Base-by-base conservation (phyloP, 805 yeast genomes). In the Suhomyces emberorum region DNA sequence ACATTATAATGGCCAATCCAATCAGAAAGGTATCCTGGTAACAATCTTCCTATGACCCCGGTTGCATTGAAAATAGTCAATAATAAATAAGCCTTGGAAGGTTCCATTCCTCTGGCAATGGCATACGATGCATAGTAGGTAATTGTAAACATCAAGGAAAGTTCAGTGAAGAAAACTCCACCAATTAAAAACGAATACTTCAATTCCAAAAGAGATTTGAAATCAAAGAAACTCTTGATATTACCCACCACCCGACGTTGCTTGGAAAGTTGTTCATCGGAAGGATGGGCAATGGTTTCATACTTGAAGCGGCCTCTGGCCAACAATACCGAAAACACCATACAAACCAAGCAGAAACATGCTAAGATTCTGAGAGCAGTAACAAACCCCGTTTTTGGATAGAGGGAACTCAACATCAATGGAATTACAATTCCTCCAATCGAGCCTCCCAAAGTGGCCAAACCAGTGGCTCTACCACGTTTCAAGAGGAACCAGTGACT, bases 361-460 rank as follows among this genome's bases (percentile, higher is more conserved):
- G 47, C 57, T 26, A 51, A 38, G 9, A 45, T 38, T 2, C 57
- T 43, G 16, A 78, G 69, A 1, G 84, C 69, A 83, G 85, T 80
- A 1, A 62, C 69, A 51, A 66, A 81, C 2, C 87, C 85, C n/a
- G 74, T 54, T 10, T 53, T 50, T 1, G 60, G 51, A 42, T 74
- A 72, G 34, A 77, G 51, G 9, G 63, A 51, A 38, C 72, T 59
- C 40, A 79, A 55, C 53, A 76, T 57, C 25, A 80, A 55, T 1
- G 88, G 85, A 51, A 77, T 74, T 4, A 79, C 49, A 8, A 79
- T 65, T 3, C 88, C 88, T 1, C 87, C 88, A 5, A 78, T 55
- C 3, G 83, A 76, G 1, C 85, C 85, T 2, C 87, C 88, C 7
- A 65, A 49, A n/a, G 52, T 44, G 15, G 55, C 54, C 21, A 48